phyloP scores from a whole-genome alignment of 306 rosid genomes.

The Argentina anserina region DNA sequence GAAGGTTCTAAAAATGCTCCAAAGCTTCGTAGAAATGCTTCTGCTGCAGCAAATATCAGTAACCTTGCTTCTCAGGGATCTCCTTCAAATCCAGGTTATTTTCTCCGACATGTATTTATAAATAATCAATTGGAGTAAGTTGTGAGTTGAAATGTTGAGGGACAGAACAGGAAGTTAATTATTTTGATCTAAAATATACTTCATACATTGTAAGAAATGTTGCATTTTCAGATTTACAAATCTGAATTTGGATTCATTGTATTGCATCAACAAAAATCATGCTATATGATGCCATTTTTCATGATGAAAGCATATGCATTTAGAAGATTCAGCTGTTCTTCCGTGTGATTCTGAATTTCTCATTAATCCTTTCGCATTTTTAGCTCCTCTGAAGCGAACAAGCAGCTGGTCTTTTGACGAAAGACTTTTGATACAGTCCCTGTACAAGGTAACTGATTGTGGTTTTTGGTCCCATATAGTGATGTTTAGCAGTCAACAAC shows the following conservation, averaged over 20 bases:
- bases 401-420: conserved; percentile 94
- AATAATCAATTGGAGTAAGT: not conserved
- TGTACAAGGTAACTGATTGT: conserved; percentile 59
- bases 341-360: not conserved
- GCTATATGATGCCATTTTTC: not conserved
- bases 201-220: not conserved
- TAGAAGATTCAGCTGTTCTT: conserved; percentile 2
- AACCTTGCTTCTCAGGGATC: conserved; percentile 47
- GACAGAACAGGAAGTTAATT: not conserved
- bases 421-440: conserved; percentile 74
- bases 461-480: not conserved
- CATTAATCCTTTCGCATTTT: not conserved
- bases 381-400: conserved; percentile 66
- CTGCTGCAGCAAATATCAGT: conserved; percentile 75
- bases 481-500: not conserved
- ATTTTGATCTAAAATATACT: not conserved
- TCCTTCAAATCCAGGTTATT: conserved; percentile 52
- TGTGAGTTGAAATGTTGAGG: not conserved
- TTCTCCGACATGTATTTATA: not conserved
- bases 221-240: not conserved
- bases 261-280: not conserved
- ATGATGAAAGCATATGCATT: not conserved
- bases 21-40: conserved; percentile 76
- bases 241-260: not conserved
- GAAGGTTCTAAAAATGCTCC: conserved; percentile 52